Evolutionary conservation across 805 yeast species (phyloP).

Genomic region (Schwanniomyces vanrijiae): DNA sequence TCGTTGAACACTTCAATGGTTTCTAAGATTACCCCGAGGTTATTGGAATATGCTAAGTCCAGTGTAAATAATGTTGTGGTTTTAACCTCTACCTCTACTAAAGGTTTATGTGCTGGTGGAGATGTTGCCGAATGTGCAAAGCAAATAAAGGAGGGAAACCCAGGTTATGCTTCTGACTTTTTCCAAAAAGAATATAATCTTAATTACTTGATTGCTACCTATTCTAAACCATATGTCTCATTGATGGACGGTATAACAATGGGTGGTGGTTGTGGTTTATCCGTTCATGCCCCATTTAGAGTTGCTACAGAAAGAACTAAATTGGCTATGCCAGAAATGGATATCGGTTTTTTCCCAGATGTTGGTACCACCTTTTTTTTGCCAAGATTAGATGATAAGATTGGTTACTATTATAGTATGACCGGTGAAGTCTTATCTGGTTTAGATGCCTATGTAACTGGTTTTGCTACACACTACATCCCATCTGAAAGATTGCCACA

Average conservation of each 20-base stretch:
- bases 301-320: conserved; percentile 88
- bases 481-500: conserved; percentile 62
- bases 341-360: conserved; percentile 94
- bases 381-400: conserved; percentile 75
- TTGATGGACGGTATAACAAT: conserved; percentile 89
- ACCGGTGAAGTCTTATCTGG: conserved; percentile 83
- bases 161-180: conserved; percentile 55
- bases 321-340: conserved; percentile 98
- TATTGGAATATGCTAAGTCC: conserved; percentile 74
- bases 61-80: conserved; percentile 63
- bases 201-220: conserved; percentile 78
- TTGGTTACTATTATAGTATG: conserved; percentile 83
- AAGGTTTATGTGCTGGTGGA: conserved; percentile 94
- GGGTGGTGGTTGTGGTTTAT: conserved; percentile 97
- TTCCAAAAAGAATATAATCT: conserved; percentile 81
- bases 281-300: conserved; percentile 89
- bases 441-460: conserved; percentile 75
- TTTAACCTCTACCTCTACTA: conserved; percentile 62
- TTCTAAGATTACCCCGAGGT: conserved; percentile 64
- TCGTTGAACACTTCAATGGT: conserved; percentile 82
- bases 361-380: conserved; percentile 92
- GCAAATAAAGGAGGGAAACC: conserved; percentile 48
- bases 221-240: conserved; percentile 82
- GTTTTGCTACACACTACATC: conserved; percentile 89
- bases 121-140: conserved; percentile 83